Evolutionary conservation across 768 basidiomycete genomes (phyloP).

Genomic region (Tulasnella sp.): DNA sequence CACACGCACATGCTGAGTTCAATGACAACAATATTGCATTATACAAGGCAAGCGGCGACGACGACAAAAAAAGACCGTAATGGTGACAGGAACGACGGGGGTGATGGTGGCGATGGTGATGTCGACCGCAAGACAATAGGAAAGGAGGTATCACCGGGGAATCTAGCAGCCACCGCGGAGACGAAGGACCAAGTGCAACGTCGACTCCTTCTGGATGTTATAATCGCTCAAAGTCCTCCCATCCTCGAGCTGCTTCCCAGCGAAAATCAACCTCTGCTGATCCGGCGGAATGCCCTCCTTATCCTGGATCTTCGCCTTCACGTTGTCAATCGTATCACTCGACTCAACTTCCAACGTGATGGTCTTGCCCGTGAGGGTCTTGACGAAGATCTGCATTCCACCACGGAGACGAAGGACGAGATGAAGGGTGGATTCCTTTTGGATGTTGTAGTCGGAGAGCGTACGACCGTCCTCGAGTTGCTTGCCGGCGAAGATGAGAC

Average conservation of each 20-base stretch:
- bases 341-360: slow-evolving; percentile 47
- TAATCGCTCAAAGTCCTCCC: slow-evolving; percentile 30
- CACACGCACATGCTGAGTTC: too few relatives aligned
- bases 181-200: slow-evolving; percentile 23
- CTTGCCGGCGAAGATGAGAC: slow-evolving; percentile 74
- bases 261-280: slow-evolving; percentile 40
- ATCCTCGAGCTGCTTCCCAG: slow-evolving; percentile 39
- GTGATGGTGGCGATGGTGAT: too few relatives aligned
- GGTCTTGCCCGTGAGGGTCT: slow-evolving; percentile 22
- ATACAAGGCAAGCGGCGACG: too few relatives aligned
- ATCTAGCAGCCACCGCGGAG: slow-evolving; percentile 17
- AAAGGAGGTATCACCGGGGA: too few relatives aligned
- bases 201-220: slow-evolving; percentile 23
- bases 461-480: slow-evolving; percentile 92
- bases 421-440: slow-evolving; percentile 33
- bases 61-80: too few relatives aligned
- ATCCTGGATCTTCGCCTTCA: slow-evolving; percentile 27
- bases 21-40: too few relatives aligned
- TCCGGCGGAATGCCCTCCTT: slow-evolving; percentile 28
- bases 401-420: slow-evolving; percentile 36
- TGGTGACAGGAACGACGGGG: too few relatives aligned
- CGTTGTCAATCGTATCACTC: slow-evolving; percentile 37
- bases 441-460: slow-evolving; percentile 43
- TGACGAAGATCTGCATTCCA: slow-evolving; percentile 56
- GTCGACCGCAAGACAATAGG: too few relatives aligned